These are phyloP conservation scores for Verticillium alfalfae DNA, from an alignment of 2,329 filamentous ascomycete species.

Conservation along the genomic window DNA sequence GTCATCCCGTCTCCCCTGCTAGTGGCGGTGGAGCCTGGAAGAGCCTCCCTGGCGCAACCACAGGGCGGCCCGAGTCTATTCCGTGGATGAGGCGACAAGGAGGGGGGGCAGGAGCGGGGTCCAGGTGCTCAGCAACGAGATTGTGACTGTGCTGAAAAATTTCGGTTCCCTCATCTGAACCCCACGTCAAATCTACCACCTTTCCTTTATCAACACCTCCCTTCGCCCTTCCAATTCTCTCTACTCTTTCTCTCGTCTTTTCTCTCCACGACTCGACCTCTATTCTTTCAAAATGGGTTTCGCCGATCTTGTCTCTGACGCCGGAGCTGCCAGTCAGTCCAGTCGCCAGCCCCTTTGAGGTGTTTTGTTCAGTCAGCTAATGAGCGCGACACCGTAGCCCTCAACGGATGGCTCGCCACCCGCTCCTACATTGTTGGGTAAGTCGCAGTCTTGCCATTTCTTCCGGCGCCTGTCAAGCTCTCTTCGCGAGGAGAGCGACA, in stretches of 20 bases:
- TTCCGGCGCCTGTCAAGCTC: constrained; percentile 6
- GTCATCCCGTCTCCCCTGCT: not conserved
- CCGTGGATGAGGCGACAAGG: constrained; percentile 8
- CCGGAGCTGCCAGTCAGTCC: constrained; percentile 47
- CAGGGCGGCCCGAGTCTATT: constrained; percentile 12
- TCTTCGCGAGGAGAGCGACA: not conserved
- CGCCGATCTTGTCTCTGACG: constrained; percentile 60
- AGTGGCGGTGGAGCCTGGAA: not conserved
- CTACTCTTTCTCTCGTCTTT: constrained; percentile 3
- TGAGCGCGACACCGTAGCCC: constrained; percentile 36
- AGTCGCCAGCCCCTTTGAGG: not conserved
- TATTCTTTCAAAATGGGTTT: constrained; percentile 55
- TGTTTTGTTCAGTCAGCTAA: not conserved
- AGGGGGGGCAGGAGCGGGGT: constrained; percentile 9
- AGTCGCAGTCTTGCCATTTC: constrained; percentile 29
- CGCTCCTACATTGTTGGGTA: constrained; percentile 82
- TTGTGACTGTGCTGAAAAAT: constrained; percentile 22
- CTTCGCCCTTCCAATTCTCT: constrained; percentile 6
- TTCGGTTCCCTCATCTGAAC: constrained; percentile 33
- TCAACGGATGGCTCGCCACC: constrained; percentile 69
- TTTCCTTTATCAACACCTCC: constrained; percentile 17
- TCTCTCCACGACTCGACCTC: constrained; percentile 11
- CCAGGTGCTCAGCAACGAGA: constrained; percentile 9
- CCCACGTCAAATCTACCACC: constrained; percentile 9
- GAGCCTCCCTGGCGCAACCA: not conserved